Conservation (phyloP, 805 yeast genomes). For the Pichia sporocuriosa region DNA sequence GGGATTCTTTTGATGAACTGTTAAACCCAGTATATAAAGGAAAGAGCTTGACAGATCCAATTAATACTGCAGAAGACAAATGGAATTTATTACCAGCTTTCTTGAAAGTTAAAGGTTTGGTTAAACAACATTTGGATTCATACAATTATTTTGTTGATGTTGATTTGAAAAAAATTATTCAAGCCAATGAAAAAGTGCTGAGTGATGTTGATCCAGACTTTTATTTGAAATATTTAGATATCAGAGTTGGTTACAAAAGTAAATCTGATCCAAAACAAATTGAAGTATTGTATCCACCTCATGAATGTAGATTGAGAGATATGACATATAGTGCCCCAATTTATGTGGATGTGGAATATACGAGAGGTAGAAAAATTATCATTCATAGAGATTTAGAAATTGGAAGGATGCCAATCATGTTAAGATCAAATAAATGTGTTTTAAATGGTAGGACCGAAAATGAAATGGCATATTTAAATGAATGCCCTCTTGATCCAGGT, state of each 20-base stretch:
- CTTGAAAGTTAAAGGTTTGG: constrained; percentile 89
- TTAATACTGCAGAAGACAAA: constrained; percentile 88
- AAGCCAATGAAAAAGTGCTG: constrained; percentile 81
- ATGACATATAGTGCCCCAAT: constrained; percentile 93
- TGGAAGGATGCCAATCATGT: constrained; percentile 99
- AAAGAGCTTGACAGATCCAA: constrained; percentile 76
- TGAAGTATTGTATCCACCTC: constrained; percentile 76
- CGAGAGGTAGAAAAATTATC: constrained; percentile 88
- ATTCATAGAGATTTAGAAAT: constrained; percentile 87
- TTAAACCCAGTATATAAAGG: constrained; percentile 81
- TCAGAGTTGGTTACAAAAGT: constrained; percentile 81
- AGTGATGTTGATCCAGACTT: constrained; percentile 98
- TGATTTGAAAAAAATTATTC: constrained; percentile 85
- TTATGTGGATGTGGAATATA: constrained; percentile 93
- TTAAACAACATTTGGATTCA: constrained; percentile 97
- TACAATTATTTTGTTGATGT: constrained; percentile 93
- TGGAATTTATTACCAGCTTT: constrained; percentile 97
- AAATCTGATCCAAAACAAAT: constrained; percentile 38
- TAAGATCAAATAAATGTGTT: constrained; percentile 87
- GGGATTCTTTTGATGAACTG: constrained; percentile 65
- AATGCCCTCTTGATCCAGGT: constrained; percentile 98
- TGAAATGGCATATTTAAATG: constrained; percentile 83
- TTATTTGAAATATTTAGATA: constrained; percentile 86
- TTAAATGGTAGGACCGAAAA: constrained; percentile 69
- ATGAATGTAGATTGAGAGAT: constrained; percentile 91